Evolutionary conservation across 371 early-diverging fungal species (phyloP).

Genomic region (Actinomortierella wolfii): DNA sequence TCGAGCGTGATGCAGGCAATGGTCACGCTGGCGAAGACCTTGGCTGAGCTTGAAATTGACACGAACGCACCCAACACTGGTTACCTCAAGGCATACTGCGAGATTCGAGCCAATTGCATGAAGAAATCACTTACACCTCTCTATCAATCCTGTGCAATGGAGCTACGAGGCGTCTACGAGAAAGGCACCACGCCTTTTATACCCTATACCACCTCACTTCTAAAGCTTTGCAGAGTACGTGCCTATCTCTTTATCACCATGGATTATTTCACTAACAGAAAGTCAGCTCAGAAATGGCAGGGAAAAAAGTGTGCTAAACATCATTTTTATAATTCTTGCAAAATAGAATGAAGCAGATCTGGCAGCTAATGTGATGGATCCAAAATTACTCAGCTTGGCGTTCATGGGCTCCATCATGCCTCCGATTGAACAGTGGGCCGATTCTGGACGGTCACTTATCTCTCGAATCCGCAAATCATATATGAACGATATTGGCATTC

Average conservation of each 20-base stretch:
- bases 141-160: constrained; percentile 33
- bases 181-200: constrained; percentile 39
- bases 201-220: constrained; percentile 32
- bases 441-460: constrained; percentile 29
- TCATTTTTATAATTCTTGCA: too few species aligned
- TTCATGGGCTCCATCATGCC: constrained; percentile 48
- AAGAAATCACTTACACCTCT: constrained; percentile 38
- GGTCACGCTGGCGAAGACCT: constrained; percentile 21
- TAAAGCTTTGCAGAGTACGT: constrained; percentile 44
- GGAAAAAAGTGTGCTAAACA: too few species aligned
- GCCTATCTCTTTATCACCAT: background rate
- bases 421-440: constrained; percentile 46
- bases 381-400: constrained; percentile 35
- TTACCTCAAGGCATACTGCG: constrained; percentile 39
- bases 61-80: constrained; percentile 34
- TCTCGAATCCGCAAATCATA: constrained; percentile 27
- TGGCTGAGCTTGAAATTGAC: constrained; percentile 36
- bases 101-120: constrained; percentile 38
- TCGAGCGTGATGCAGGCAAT: constrained; percentile 15
- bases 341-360: constrained; percentile 42
- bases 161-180: constrained; percentile 37
- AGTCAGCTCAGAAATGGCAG: too few species aligned
- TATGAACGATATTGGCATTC: constrained; percentile 32
- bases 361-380: constrained; percentile 35
- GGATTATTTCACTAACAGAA: background rate